Conservation (phyloP, 192 early-diverging fungal genomes). For the Mortierella hygrophila region DNA sequence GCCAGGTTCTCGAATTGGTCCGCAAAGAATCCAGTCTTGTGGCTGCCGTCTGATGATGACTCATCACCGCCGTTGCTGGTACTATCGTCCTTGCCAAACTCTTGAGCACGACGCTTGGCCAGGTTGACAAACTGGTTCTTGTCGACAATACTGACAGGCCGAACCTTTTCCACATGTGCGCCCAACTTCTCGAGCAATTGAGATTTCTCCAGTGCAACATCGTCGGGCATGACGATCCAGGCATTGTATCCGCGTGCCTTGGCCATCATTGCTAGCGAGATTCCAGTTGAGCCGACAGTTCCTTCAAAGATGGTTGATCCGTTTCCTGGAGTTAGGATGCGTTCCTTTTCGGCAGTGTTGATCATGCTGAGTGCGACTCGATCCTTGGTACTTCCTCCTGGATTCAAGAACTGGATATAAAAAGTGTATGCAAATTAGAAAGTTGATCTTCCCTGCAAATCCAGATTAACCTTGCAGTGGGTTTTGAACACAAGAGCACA, state of each 20-base stretch:
- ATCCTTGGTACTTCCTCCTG: conserved; percentile 95
- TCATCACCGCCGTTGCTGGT: background rate
- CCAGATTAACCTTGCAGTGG: conserved; percentile 48
- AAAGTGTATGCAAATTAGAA: background rate
- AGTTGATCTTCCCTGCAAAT: background rate
- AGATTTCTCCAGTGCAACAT: conserved; percentile 92
- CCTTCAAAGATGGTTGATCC: conserved; percentile 92
- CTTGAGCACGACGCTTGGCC: conserved; percentile 79
- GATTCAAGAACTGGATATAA: conserved; percentile 83
- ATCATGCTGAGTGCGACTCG: conserved; percentile 91
- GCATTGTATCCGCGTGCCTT: conserved; percentile 91
- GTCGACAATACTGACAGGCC: conserved; percentile 93
- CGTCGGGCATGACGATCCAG: conserved; percentile 98
- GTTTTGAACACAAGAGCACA: background rate
- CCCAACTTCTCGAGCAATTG: conserved; percentile 85
- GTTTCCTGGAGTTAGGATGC: conserved; percentile 78
- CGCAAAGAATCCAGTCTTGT: conserved; percentile 78
- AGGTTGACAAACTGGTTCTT: conserved; percentile 93
- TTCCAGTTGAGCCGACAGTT: conserved; percentile 96
- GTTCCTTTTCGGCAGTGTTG: conserved; percentile 77
- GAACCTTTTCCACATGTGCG: conserved; percentile 91
- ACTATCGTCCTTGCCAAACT: conserved; percentile 61
- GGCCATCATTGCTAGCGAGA: conserved; percentile 92
- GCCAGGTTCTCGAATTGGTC: conserved; percentile 96
- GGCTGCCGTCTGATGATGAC: background rate